These are phyloP conservation scores for Ascochyta fabae DNA, from an alignment of 2,329 filamentous ascomycete species.

Conservation along the genomic window DNA sequence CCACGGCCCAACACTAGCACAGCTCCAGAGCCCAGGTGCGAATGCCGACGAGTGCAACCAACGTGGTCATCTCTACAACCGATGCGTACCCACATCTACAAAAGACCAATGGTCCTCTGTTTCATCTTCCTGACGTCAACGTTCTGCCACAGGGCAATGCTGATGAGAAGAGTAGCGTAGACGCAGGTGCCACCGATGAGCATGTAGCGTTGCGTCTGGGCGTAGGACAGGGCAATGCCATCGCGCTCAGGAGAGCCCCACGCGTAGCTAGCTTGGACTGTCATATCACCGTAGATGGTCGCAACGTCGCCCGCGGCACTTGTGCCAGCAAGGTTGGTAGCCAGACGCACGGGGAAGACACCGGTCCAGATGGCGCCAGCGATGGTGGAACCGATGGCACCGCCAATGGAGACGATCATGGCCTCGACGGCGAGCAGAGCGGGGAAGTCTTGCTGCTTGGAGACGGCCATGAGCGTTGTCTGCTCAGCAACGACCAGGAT, in stretches of 20 bases:
- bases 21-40: constrained; percentile 6
- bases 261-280: constrained; percentile 61
- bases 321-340: constrained; percentile 53
- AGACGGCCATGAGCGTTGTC: constrained; percentile 43
- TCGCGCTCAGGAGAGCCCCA: constrained; percentile 58
- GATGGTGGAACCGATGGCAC: constrained; percentile 57
- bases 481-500: constrained; percentile 44
- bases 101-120: constrained; percentile 41
- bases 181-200: constrained; percentile 43
- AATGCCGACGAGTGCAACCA: neutral
- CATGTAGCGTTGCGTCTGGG: constrained; percentile 47
- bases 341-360: constrained; percentile 61
- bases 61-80: neutral
- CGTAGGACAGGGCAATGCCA: constrained; percentile 49
- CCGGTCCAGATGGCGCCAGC: constrained; percentile 70
- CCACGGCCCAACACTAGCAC: neutral
- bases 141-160: constrained; percentile 38
- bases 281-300: constrained; percentile 60
- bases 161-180: constrained; percentile 32
- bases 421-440: constrained; percentile 57
- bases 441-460: constrained; percentile 43
- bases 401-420: constrained; percentile 65
- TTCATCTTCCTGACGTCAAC: constrained; percentile 42
- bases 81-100: constrained; percentile 22
- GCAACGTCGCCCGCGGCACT: constrained; percentile 48